Evolutionary conservation across 2,329 filamentous ascomycete species (phyloP).

Genomic region (Ophiostoma ulmi): DNA sequence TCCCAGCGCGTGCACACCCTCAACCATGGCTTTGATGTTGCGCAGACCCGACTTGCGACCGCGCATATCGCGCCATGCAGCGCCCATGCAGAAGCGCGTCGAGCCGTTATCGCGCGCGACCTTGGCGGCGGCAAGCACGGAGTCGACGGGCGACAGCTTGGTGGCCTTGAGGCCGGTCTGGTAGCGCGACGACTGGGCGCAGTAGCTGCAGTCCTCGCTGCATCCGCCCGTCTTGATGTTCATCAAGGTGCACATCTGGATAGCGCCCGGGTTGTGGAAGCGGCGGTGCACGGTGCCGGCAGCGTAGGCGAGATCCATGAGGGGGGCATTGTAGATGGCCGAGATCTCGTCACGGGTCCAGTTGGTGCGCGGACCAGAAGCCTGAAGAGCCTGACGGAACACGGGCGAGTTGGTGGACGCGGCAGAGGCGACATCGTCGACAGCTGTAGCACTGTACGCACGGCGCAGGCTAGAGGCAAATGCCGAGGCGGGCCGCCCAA

Average conservation of each 20-base stretch:
- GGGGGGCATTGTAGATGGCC: conserved; percentile 20
- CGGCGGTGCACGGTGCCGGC: conserved; percentile 59
- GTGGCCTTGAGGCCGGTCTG: conserved; percentile 71
- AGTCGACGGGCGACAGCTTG: conserved; percentile 72
- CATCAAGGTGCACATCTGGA: conserved; percentile 92
- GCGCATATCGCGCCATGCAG: conserved; percentile 90
- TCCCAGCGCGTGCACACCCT: conserved; percentile 70
- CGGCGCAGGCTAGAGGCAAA: not conserved
- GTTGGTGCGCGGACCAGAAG: conserved; percentile 21
- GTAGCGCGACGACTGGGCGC: conserved; percentile 81
- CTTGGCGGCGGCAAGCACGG: conserved; percentile 71
- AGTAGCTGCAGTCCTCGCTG: conserved; percentile 90
- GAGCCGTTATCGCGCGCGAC: conserved; percentile 77
- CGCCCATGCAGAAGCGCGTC: conserved; percentile 92
- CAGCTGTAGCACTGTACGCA: conserved; percentile 16
- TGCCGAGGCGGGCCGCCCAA: not conserved
- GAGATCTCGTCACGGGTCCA: conserved; percentile 22
- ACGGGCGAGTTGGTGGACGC: conserved; percentile 14
- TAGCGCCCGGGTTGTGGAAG: conserved; percentile 76
- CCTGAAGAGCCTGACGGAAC: conserved; percentile 17
- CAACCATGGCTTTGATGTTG: conserved; percentile 82
- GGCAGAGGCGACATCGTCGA: conserved; percentile 1
- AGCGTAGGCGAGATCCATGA: conserved; percentile 20
- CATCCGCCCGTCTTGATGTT: conserved; percentile 95
- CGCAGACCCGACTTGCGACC: conserved; percentile 77